Conservation (phyloP, 1,139 yeast species). For the Nakaseomyces nivariensis region DNA sequence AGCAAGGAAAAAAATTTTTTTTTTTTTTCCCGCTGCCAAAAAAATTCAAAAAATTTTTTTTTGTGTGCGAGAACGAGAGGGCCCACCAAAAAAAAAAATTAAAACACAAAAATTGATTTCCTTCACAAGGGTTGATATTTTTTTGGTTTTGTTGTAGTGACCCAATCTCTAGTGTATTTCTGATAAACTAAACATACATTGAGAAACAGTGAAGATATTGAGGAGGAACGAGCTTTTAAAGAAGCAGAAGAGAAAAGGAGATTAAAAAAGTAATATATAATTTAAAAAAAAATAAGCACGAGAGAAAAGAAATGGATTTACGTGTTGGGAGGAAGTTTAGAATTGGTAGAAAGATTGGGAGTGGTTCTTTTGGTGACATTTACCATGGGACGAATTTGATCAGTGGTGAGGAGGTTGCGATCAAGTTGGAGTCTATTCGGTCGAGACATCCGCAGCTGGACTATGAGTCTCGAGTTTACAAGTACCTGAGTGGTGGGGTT, state of each 20-base stretch:
- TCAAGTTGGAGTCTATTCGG: constrained; percentile 78
- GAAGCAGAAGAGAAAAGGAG: neutral
- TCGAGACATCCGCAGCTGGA: constrained; percentile 97
- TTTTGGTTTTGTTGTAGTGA: too few species aligned
- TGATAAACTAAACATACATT: too few species aligned
- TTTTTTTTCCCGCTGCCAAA: too few species aligned
- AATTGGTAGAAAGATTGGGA: constrained; percentile 91
- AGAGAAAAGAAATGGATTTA: constrained; percentile 41
- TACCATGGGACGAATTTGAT: constrained; percentile 88
- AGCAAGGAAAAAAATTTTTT: too few species aligned
- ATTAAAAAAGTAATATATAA: neutral
- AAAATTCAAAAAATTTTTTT: too few species aligned
- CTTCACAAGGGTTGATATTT: too few species aligned
- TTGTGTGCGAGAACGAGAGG: too few species aligned
- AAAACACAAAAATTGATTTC: too few species aligned
- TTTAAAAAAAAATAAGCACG: neutral
- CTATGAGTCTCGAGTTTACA: constrained; percentile 91
- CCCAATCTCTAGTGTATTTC: too few species aligned
- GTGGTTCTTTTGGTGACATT: constrained; percentile 96
- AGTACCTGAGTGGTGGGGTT: constrained; percentile 90
- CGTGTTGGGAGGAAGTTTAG: constrained; percentile 93
- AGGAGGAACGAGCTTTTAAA: neutral
- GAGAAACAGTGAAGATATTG: too few species aligned
- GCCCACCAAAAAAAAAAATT: too few species aligned
- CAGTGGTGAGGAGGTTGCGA: constrained; percentile 95